These are phyloP conservation scores for Euphorbia schlechtendalii DNA, from an alignment of 441 rosid genomes.

Conservation along the genomic window DNA sequence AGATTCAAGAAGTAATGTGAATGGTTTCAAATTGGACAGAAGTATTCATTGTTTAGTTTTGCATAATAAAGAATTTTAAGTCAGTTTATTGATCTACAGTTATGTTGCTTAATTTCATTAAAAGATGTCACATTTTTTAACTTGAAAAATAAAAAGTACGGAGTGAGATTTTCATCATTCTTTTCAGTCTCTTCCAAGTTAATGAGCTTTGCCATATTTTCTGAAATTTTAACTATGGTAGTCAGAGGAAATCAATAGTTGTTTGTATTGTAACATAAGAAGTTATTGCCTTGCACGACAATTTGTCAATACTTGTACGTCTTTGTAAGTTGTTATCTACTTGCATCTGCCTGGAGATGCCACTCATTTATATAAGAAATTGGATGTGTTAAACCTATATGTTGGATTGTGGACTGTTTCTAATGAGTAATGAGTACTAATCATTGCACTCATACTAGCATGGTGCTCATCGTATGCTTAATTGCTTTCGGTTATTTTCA, in stretches of 20 bases:
- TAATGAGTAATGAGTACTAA: too few relatives aligned
- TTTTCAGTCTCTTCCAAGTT: not conserved
- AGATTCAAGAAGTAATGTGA: too few relatives aligned
- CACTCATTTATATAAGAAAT: not conserved
- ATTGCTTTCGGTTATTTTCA: too few relatives aligned
- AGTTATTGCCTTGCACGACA: not conserved
- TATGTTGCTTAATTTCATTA: not conserved
- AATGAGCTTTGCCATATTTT: not conserved
- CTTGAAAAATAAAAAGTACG: not conserved
- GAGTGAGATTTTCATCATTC: not conserved
- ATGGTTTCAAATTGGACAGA: too few relatives aligned
- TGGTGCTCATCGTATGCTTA: too few relatives aligned
- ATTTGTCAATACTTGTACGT: not conserved
- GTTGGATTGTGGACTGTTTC: not conserved
- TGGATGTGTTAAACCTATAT: not conserved
- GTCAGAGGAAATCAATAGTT: not conserved
- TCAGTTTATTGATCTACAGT: conserved; percentile 2
- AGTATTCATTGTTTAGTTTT: too few relatives aligned
- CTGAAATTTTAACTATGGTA: not conserved
- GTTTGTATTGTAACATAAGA: not conserved
- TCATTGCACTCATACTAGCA: too few relatives aligned
- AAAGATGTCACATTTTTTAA: not conserved
- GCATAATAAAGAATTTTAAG: too few relatives aligned
- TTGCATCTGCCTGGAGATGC: not conserved
- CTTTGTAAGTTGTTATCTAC: not conserved